Conservation (phyloP, 108 stramenopile species). For the Aurantiochytrium sp. region DNA sequence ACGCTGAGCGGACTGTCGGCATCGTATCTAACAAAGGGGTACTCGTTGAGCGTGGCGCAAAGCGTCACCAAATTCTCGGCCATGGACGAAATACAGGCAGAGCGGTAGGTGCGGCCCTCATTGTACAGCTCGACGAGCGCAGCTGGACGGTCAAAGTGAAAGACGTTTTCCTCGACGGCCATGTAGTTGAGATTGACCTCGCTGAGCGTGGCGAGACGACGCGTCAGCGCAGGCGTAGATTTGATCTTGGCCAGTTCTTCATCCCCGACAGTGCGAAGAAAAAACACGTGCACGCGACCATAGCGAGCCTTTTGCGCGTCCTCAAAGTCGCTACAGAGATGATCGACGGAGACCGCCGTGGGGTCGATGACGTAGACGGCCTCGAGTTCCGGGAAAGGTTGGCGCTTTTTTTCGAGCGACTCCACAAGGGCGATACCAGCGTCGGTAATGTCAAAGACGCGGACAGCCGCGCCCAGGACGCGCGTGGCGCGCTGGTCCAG, state of each 20-base stretch:
- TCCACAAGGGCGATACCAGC: conserved; percentile 76
- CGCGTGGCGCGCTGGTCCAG: conserved; percentile 46
- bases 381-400: conserved; percentile 83
- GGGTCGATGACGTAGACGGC: conserved; percentile 80
- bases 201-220: conserved; percentile 61
- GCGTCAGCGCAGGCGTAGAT: conserved; percentile 66
- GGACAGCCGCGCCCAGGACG: conserved; percentile 45
- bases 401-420: conserved; percentile 69
- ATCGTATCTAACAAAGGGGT: conserved; percentile 82
- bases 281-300: conserved; percentile 71
- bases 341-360: conserved; percentile 58
- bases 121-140: conserved; percentile 44
- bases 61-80: conserved; percentile 79
- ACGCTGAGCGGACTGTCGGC: conserved; percentile 49
- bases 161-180: conserved; percentile 71
- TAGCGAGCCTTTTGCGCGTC: conserved; percentile 63
- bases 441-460: conserved; percentile 59
- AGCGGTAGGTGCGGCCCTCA: conserved; percentile 25
- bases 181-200: conserved; percentile 92
- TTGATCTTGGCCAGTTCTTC: conserved; percentile 64
- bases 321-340: conserved; percentile 61
- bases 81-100: conserved; percentile 38
- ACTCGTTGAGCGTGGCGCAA: conserved; percentile 92
- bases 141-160: conserved; percentile 69
- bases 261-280: conserved; percentile 64